These are phyloP conservation scores for Aciculosporium take DNA, from an alignment of 2,329 filamentous ascomycete genomes.

Conservation along the genomic window DNA sequence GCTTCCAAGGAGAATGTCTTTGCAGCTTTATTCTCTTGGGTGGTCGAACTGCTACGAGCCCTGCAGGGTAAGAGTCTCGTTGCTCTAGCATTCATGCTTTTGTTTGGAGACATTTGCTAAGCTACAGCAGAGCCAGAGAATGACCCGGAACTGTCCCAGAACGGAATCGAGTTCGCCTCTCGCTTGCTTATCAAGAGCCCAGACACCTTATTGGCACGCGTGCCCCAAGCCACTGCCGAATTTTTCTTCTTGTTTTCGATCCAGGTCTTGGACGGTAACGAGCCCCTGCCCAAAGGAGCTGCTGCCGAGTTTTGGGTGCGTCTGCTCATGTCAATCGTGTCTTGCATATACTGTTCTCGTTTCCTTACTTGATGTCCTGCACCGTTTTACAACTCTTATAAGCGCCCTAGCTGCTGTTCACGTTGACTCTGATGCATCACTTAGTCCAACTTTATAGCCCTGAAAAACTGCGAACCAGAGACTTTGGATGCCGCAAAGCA, in stretches of 20 bases:
- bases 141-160: slow-evolving; percentile 59
- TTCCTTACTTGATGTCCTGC: neutral
- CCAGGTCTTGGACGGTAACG: slow-evolving; percentile 53
- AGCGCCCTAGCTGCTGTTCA: neutral
- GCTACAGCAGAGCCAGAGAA: slow-evolving; percentile 45
- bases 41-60: slow-evolving; percentile 45
- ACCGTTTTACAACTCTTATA: neutral
- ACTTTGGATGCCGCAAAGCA: slow-evolving; percentile 30
- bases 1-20: slow-evolving; percentile 33
- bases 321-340: neutral
- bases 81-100: neutral
- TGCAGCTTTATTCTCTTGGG: slow-evolving; percentile 43
- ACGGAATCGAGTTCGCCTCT: slow-evolving; percentile 57
- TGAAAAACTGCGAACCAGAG: slow-evolving; percentile 27
- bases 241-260: slow-evolving; percentile 60
- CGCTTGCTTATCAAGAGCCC: slow-evolving; percentile 48
- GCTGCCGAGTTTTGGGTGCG: slow-evolving; percentile 63
- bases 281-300: slow-evolving; percentile 61
- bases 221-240: slow-evolving; percentile 42
- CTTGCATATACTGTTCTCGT: neutral
- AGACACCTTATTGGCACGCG: slow-evolving; percentile 43
- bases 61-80: slow-evolving; percentile 35
- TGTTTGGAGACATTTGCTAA: neutral
- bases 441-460: slow-evolving; percentile 38
- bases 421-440: neutral